phyloP scores from a whole-genome alignment of 2,329 filamentous ascomycete genomes.

The Parafenestella ontariensis region DNA sequence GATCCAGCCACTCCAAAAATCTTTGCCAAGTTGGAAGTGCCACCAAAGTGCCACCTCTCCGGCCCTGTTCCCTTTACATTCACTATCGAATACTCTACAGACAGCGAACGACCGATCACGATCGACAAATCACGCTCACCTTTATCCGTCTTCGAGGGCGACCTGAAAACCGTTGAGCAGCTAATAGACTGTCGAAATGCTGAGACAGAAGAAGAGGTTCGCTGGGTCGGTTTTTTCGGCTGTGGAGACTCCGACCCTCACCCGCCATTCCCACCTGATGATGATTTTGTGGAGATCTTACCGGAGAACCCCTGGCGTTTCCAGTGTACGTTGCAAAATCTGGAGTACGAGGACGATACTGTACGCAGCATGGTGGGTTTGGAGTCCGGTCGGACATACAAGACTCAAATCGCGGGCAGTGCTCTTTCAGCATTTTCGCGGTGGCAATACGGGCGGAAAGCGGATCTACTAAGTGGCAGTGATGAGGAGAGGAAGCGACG shows the following conservation, averaged over 20 bases:
- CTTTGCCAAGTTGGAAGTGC: background rate
- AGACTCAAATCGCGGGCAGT: background rate
- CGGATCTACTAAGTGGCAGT: background rate
- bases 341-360: background rate
- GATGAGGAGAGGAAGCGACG: background rate
- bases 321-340: background rate
- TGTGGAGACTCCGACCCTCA: conserved; percentile 1
- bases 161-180: background rate
- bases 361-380: background rate
- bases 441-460: background rate
- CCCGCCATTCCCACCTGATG: background rate
- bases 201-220: background rate
- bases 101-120: background rate
- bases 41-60: background rate
- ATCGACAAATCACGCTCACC: conserved; percentile 1
- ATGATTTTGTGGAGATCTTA: conserved; percentile 1
- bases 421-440: background rate
- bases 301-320: background rate
- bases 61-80: background rate
- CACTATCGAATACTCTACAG: background rate
- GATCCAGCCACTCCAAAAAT: background rate
- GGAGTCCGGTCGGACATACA: background rate
- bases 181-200: background rate
- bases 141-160: background rate
- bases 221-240: background rate